Base-by-base conservation (phyloP, 192 early-diverging fungal species). In the Coemansia sp. region DNA sequence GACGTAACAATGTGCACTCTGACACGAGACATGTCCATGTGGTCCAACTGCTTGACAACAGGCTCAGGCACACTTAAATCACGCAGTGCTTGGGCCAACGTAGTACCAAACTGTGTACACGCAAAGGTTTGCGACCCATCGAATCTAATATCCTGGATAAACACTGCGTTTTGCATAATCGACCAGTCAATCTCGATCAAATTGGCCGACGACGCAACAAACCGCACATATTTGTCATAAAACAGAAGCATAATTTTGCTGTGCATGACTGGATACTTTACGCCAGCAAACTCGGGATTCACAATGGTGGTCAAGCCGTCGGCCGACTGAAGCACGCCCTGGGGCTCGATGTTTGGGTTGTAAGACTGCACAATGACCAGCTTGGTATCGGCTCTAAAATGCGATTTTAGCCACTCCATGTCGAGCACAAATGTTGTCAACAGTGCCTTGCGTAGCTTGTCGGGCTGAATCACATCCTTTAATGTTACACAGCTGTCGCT, bases 221-320 rank as follows among this genome's bases (percentile, higher is more conserved):
- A 84, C 1, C 88, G 75, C 54, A 85, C 58, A 50, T 83, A 85
- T 1, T 51, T 63, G 14, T 75, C 66, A 39, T 85, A 83, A 29
- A 87, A 90, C 10, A 90, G 38, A 5, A 90, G 63, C 88, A 90
- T 88, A 0, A 88, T 21, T 57, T 87, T 90, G 23, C 82, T 72
- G 63, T 90, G 88, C 65, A 88, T 86, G 3, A 76, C 69, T 1
- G 87, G 86, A 39, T 68, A 83, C 19, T 48, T 57, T 10, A 75
- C 71, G 11, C 65, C 58, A 22, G 53, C 73, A 54, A 87, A 66
- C 3, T 72, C 79, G 15, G 87, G 86, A 47, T 84, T 73, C 11
- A 89, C 65, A 39, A 70, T 68, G 14, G 55, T 78, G 4, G 65
- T 37, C 1, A 29, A 58, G 7, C 71, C 76, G 24, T 41, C 56